A percentile compares a stretch with the other conserved stretches of the same genome.
These are phyloP conservation scores for Ceratocystis cubensis DNA, from an alignment of 2,329 filamentous ascomycete genomes.

Conservation along the genomic window DNA sequence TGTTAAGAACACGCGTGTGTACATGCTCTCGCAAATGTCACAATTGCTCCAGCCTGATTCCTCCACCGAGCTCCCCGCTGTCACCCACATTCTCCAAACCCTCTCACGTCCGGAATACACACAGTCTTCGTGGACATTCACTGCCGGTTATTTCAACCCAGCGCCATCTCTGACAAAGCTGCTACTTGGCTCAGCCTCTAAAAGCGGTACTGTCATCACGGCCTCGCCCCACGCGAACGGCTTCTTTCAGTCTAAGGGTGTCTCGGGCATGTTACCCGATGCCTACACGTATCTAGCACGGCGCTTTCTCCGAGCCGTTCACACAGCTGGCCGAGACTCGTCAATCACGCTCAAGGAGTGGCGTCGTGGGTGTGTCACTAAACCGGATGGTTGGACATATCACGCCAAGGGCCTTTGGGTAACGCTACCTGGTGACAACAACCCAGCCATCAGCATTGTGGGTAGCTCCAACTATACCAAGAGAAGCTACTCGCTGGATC, in stretches of 20 bases:
- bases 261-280: slow-evolving; percentile 79
- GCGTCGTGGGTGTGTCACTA: slow-evolving; percentile 66
- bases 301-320: slow-evolving; percentile 56
- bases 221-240: slow-evolving; percentile 90
- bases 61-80: slow-evolving; percentile 77
- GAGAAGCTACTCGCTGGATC: slow-evolving; percentile 78
- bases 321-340: slow-evolving; percentile 35
- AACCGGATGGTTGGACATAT: slow-evolving; percentile 86
- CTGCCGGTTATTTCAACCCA: slow-evolving; percentile 97
- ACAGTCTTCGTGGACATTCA: slow-evolving; percentile 82
- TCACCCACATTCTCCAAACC: slow-evolving; percentile 60
- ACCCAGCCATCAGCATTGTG: slow-evolving; percentile 68
- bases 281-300: slow-evolving; percentile 84
- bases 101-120: slow-evolving; percentile 52
- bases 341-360: slow-evolving; percentile 73
- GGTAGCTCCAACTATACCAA: slow-evolving; percentile 95
- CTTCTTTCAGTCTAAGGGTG: slow-evolving; percentile 77
- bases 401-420: slow-evolving; percentile 96
- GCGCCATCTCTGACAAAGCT: slow-evolving; percentile 70
- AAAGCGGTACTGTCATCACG: slow-evolving; percentile 71
- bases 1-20: slow-evolving; percentile 54
- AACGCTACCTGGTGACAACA: slow-evolving; percentile 50
- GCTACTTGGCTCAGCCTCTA: slow-evolving; percentile 59
- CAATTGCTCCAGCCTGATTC: slow-evolving; percentile 66
- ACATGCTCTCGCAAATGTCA: slow-evolving; percentile 78